A percentile compares a stretch with the other conserved stretches of the same genome.
phyloP scores from a whole-genome alignment of 352 stramenopile genomes.

The Globisporangium emineosum region DNA sequence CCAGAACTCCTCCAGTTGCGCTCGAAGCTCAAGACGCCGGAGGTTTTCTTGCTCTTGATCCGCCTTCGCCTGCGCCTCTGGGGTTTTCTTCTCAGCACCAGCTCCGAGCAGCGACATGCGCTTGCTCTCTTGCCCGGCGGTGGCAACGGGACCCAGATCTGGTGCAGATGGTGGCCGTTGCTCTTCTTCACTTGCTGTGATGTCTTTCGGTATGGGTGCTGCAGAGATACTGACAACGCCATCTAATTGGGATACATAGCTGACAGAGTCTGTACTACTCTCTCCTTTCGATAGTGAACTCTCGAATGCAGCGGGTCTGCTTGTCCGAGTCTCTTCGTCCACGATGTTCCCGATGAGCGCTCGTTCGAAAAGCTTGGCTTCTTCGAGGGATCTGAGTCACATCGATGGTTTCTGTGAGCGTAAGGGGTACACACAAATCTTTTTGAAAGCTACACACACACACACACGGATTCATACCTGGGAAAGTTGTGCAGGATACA shows the following conservation, averaged over 20 bases:
- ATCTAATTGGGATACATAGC: conserved; percentile 9
- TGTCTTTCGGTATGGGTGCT: neutral
- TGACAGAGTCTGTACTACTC: neutral
- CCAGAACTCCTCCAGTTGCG: conserved; percentile 21
- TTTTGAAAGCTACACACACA: neutral
- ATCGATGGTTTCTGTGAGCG: neutral
- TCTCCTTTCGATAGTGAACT: conserved; percentile 2
- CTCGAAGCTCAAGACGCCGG: conserved; percentile 4
- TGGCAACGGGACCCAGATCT: neutral
- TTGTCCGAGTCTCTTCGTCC: conserved; percentile 13
- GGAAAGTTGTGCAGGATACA: conserved; percentile 64
- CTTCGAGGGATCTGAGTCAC: conserved; percentile 33
- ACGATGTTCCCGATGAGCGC: conserved; percentile 18
- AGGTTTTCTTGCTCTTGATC: conserved; percentile 7
- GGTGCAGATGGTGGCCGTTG: neutral
- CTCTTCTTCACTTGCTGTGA: neutral
- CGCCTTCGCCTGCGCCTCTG: neutral
- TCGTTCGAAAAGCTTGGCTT: conserved; percentile 57
- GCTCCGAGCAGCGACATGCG: neutral
- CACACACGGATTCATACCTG: conserved; percentile 28
- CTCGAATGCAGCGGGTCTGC: conserved; percentile 13
- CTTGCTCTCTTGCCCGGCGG: conserved; percentile 5
- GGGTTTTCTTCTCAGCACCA: conserved; percentile 12
- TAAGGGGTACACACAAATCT: neutral
- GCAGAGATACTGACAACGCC: conserved; percentile 8